These are phyloP conservation scores for Microdochium paspali DNA, from an alignment of 2,329 filamentous ascomycete genomes.

Conservation along the genomic window DNA sequence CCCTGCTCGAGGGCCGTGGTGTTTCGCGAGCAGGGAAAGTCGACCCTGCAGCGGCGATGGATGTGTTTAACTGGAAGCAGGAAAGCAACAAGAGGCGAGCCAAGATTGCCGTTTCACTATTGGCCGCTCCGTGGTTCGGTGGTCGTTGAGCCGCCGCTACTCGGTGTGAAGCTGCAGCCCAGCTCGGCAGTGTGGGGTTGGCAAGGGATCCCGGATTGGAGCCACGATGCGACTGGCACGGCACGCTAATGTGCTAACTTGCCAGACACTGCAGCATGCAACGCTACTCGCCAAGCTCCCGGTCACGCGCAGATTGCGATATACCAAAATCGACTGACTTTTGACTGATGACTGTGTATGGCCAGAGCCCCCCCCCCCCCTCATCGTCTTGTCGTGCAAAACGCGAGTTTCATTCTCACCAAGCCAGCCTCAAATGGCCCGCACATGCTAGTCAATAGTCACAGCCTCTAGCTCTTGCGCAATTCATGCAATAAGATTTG, in stretches of 20 bases:
- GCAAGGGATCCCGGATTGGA: not conserved
- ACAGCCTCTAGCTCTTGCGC: not conserved
- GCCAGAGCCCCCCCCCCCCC: too few relatives aligned
- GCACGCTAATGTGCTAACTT: not conserved
- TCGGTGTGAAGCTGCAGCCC: not conserved
- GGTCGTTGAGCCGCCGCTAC: not conserved
- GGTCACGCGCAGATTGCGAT: too few relatives aligned
- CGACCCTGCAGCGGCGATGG: too few relatives aligned
- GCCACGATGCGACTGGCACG: not conserved
- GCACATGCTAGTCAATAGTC: not conserved
- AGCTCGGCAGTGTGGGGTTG: not conserved
- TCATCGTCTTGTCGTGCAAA: too few relatives aligned
- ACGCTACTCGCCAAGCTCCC: too few relatives aligned
- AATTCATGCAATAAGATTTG: not conserved
- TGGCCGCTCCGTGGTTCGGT: not conserved
- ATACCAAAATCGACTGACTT: too few relatives aligned
- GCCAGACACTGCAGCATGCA: too few relatives aligned
- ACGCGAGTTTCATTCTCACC: too few relatives aligned
- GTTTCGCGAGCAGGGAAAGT: too few relatives aligned
- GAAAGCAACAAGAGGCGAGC: not conserved
- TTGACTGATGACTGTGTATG: too few relatives aligned
- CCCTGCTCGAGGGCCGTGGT: too few relatives aligned
- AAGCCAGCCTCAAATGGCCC: not conserved
- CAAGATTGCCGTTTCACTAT: not conserved
- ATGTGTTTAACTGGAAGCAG: too few relatives aligned